A percentile compares a stretch with the other conserved stretches of the same genome.
Evolutionary conservation across 495 filamentous ascomycete genomes (phyloP).

Genomic region (Platismatia glauca): DNA sequence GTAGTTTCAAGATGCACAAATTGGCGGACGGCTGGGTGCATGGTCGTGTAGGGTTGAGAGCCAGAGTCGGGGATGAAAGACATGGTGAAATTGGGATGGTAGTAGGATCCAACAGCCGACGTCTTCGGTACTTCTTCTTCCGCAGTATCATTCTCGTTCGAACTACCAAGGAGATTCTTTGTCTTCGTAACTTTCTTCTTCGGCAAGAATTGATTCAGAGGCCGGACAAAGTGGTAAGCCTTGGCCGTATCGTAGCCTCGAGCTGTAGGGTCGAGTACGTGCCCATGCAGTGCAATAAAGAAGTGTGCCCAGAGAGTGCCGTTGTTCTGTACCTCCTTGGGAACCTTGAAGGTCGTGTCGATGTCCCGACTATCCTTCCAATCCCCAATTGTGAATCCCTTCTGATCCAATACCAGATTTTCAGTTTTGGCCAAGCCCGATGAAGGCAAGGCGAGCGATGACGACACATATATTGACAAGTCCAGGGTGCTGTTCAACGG

Average conservation of each 20-base stretch:
- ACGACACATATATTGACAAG: conserved; percentile 74
- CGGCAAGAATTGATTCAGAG: conserved; percentile 77
- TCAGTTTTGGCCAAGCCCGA: conserved; percentile 49
- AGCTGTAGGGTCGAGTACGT: conserved; percentile 62
- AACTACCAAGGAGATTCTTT: conserved; percentile 68
- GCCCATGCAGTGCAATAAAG: conserved; percentile 68
- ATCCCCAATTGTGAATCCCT: conserved; percentile 69
- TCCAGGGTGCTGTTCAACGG: conserved; percentile 66
- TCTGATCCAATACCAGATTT: conserved; percentile 66
- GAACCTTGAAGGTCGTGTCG: conserved; percentile 69
- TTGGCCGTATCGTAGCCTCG: conserved; percentile 59
- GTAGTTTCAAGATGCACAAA: conserved; percentile 67
- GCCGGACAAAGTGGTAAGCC: conserved; percentile 75
- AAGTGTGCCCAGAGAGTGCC: conserved; percentile 93
- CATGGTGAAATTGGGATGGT: conserved; percentile 90
- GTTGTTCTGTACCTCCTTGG: conserved; percentile 75
- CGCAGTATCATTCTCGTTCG: conserved; percentile 42
- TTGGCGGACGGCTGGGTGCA: conserved; percentile 66
- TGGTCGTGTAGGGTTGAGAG: conserved; percentile 49
- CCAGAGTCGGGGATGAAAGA: conserved; percentile 79
- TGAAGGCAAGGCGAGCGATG: conserved; percentile 58
- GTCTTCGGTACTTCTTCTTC: conserved; percentile 45
- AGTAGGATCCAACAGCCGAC: conserved; percentile 71
- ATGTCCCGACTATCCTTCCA: conserved; percentile 69
- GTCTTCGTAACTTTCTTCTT: conserved; percentile 91